phyloP scores from a whole-genome alignment of 163 green algal species.

The Trebouxiophyceae sp. region DNA sequence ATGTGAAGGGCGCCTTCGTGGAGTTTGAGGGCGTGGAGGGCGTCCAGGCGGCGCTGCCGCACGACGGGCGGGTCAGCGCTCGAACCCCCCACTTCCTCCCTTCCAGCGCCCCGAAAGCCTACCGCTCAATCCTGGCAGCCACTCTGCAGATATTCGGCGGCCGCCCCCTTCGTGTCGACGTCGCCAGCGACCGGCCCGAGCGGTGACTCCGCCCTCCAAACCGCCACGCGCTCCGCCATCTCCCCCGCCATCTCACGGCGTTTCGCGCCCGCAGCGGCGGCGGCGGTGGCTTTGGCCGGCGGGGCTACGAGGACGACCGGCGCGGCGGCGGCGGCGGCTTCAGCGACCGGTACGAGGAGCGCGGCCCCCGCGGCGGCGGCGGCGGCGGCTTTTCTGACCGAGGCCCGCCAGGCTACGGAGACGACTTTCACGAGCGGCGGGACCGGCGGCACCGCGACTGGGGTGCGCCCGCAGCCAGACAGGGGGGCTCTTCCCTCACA shows the following conservation, averaged over 20 bases:
- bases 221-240: background rate
- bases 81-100: too few relatives aligned
- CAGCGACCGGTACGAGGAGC: background rate
- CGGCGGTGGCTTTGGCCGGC: slow-evolving; percentile 6
- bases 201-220: background rate
- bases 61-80: too few relatives aligned
- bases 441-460: background rate
- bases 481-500: too few relatives aligned
- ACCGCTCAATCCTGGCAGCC: too few relatives aligned
- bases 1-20: slow-evolving; percentile 18
- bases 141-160: too few relatives aligned
- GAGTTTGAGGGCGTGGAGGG: slow-evolving; percentile 11
- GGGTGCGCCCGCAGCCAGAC: too few relatives aligned
- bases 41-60: slow-evolving; percentile 6
- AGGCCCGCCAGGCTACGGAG: slow-evolving; percentile 4
- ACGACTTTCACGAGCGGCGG: background rate
- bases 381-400: slow-evolving; percentile 2
- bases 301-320: background rate
- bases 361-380: background rate
- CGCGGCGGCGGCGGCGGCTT: slow-evolving; percentile 8
- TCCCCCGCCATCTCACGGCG: background rate
- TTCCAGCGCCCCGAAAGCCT: too few relatives aligned
- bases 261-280: background rate
- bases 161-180: too few relatives aligned
- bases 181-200: too few relatives aligned